These are phyloP conservation scores for Pisolithus albus DNA, from an alignment of 768 basidiomycete species.

Conservation along the genomic window DNA sequence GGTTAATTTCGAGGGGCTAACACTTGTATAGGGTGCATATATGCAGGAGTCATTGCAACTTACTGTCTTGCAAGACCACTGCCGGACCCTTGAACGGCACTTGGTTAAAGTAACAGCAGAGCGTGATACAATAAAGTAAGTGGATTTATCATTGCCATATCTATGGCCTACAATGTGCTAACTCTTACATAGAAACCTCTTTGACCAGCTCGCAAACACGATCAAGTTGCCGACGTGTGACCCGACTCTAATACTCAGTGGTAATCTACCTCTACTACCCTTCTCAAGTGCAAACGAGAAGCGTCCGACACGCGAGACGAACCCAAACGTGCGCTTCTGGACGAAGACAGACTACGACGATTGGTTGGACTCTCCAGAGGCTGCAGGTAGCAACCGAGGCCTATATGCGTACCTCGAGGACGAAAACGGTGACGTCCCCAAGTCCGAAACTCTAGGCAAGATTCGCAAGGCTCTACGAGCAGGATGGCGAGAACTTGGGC, in stretches of 20 bases:
- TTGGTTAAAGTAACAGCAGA: neutral
- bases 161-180: too few relatives aligned
- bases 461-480: neutral
- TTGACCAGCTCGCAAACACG: too few relatives aligned
- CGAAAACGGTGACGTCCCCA: neutral
- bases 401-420: neutral
- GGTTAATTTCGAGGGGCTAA: too few relatives aligned
- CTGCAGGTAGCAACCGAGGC: neutral
- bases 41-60: neutral
- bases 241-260: too few relatives aligned
- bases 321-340: conserved; percentile 1
- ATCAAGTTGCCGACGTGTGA: too few relatives aligned
- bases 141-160: too few relatives aligned
- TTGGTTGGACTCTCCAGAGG: neutral
- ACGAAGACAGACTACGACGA: neutral
- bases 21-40: neutral
- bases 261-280: too few relatives aligned
- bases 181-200: too few relatives aligned
- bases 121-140: too few relatives aligned
- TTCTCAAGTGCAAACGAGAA: neutral
- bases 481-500: conserved; percentile 3
- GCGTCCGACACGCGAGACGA: neutral
- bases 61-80: neutral
- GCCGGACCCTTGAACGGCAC: neutral
- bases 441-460: neutral